Conservation (phyloP, 345 rosid genomes). For the Pugionium cornutum region DNA sequence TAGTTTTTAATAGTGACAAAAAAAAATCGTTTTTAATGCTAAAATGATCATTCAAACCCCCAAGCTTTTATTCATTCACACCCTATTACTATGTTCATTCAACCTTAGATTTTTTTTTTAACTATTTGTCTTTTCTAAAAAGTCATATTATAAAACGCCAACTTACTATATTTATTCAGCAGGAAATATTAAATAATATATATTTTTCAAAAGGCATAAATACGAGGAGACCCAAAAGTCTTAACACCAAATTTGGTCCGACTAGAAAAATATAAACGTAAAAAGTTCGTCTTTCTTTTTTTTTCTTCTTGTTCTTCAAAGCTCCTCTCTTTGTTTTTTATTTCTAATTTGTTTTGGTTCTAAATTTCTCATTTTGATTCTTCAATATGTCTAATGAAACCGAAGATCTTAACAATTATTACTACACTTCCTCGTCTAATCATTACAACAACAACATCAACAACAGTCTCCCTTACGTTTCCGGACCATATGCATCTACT, state of each 20-base stretch:
- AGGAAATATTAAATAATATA: slow-evolving; percentile 15
- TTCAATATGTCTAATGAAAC: slow-evolving; percentile 69
- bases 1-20: neutral
- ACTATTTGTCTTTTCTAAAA: neutral
- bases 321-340: slow-evolving; percentile 30
- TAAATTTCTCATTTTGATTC: slow-evolving; percentile 4
- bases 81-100: slow-evolving; percentile 17
- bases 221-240: slow-evolving; percentile 41
- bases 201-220: slow-evolving; percentile 40
- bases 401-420: slow-evolving; percentile 52
- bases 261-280: slow-evolving; percentile 31
- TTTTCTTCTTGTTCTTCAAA: slow-evolving; percentile 18
- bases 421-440: slow-evolving; percentile 30
- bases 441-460: slow-evolving; percentile 31
- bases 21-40: neutral
- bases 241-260: slow-evolving; percentile 28
- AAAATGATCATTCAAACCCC: slow-evolving; percentile 45
- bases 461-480: slow-evolving; percentile 43
- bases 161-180: slow-evolving; percentile 2
- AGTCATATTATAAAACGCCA: slow-evolving; percentile 8
- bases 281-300: slow-evolving; percentile 21
- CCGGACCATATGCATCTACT: slow-evolving; percentile 32
- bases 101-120: slow-evolving; percentile 4
- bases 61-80: slow-evolving; percentile 40
- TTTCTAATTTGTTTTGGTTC: neutral